Evolutionary conservation across 441 rosid species (phyloP).

Genomic region (Jatropha multifida): DNA sequence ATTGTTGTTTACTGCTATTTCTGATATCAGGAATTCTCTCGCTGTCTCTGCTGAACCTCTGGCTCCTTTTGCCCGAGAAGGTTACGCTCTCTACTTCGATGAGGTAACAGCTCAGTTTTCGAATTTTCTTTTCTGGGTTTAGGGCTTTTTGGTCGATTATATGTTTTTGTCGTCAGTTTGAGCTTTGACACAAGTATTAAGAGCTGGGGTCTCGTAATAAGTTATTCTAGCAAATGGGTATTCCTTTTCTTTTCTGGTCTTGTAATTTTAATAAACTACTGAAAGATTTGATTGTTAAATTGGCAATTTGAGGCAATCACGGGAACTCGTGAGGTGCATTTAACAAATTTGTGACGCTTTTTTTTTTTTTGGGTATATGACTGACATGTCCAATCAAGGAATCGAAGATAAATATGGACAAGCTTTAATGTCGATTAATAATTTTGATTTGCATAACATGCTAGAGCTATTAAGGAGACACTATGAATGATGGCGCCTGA

Average conservation of each 20-base stretch:
- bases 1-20: constrained; percentile 50
- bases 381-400: too few relatives aligned
- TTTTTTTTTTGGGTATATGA: too few relatives aligned
- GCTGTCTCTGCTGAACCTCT: constrained; percentile 42
- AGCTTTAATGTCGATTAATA: not conserved
- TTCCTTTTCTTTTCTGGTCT: not conserved
- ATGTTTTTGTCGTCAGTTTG: not conserved
- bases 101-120: constrained; percentile 42
- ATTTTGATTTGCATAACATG: not conserved
- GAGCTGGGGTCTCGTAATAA: not conserved
- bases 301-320: not conserved
- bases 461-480: not conserved
- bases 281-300: not conserved
- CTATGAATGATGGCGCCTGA: not conserved
- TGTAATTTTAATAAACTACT: not conserved
- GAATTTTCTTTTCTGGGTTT: not conserved
- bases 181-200: not conserved
- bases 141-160: not conserved
- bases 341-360: too few relatives aligned
- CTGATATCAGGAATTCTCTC: constrained; percentile 52
- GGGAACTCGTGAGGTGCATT: not conserved
- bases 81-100: constrained; percentile 75
- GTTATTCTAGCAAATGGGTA: not conserved
- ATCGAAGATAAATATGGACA: not conserved
- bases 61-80: constrained; percentile 46